phyloP scores from a whole-genome alignment of 2,329 filamentous ascomycete genomes.

The Talaromyces sp. region DNA sequence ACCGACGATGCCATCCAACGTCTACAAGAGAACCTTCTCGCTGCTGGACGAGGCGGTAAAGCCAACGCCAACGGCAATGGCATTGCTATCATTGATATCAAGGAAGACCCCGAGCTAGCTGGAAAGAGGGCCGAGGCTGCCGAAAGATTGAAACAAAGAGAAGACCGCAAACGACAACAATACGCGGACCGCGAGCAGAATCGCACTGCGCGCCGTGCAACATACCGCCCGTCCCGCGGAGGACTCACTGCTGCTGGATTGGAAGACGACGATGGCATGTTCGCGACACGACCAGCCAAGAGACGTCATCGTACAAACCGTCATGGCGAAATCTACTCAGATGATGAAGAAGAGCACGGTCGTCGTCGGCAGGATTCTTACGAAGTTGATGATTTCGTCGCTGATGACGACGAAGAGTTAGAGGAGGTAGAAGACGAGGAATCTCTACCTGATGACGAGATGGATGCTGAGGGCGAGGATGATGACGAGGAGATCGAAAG shows the following conservation, averaged over 20 bases:
- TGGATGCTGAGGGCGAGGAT: slow-evolving; percentile 47
- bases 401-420: slow-evolving; percentile 49
- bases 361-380: slow-evolving; percentile 72
- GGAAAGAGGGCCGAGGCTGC: slow-evolving; percentile 59
- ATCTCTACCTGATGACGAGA: slow-evolving; percentile 44
- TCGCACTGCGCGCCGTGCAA: slow-evolving; percentile 51
- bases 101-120: slow-evolving; percentile 63
- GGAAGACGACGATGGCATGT: slow-evolving; percentile 57
- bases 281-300: slow-evolving; percentile 40
- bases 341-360: slow-evolving; percentile 50
- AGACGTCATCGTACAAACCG: slow-evolving; percentile 43
- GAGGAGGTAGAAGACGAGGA: slow-evolving; percentile 48
- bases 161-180: slow-evolving; percentile 55
- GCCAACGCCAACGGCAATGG: slow-evolving; percentile 49
- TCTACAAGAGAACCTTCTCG: slow-evolving; percentile 60
- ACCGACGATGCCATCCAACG: slow-evolving; percentile 62
- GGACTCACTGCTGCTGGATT: slow-evolving; percentile 58
- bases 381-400: slow-evolving; percentile 77
- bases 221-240: slow-evolving; percentile 46
- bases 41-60: slow-evolving; percentile 54
- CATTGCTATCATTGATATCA: slow-evolving; percentile 57
- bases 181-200: slow-evolving; percentile 56
- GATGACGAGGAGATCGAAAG: slow-evolving; percentile 34
- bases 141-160: slow-evolving; percentile 58
- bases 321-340: slow-evolving; percentile 50